These are phyloP conservation scores for Helichrysum umbraculigerum DNA, from an alignment of 129 eudicot species.

Conservation along the genomic window DNA sequence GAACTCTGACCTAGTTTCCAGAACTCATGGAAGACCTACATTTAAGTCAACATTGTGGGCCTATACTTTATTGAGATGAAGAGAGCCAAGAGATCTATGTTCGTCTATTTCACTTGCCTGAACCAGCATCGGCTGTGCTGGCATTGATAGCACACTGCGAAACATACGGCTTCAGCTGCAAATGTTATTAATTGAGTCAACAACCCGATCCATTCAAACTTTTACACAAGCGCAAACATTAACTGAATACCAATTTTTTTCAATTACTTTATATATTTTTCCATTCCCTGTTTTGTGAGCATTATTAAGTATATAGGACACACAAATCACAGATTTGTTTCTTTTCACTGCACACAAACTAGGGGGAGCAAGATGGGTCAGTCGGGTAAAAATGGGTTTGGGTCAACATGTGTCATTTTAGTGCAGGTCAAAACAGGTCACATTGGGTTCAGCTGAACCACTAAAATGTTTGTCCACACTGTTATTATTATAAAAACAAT, in stretches of 20 bases:
- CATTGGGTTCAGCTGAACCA: too few relatives aligned
- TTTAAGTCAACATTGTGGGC: not conserved
- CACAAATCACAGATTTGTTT: not conserved
- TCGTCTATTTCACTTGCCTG: conserved; percentile 20
- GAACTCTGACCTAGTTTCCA: conserved; percentile 1
- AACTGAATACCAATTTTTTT: not conserved
- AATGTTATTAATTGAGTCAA: too few relatives aligned
- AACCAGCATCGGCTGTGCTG: conserved; percentile 26
- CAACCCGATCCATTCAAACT: conserved; percentile 4
- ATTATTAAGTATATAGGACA: not conserved
- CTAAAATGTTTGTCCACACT: too few relatives aligned
- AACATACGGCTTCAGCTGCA: conserved; percentile 44
- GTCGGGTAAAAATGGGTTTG: too few relatives aligned
- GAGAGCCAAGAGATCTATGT: not conserved
- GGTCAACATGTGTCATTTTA: too few relatives aligned
- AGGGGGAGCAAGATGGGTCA: too few relatives aligned
- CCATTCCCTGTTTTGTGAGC: not conserved
- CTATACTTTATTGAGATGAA: not conserved
- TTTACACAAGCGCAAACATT: not conserved
- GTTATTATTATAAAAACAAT: too few relatives aligned
- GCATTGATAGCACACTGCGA: conserved; percentile 32
- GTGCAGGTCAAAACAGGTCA: too few relatives aligned
- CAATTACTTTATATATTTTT: not conserved
- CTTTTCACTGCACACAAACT: not conserved
- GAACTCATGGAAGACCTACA: not conserved